Percentiles rank a stretch among this genome's conserved stretches.
Evolutionary conservation across 352 stramenopile genomes (phyloP).

Genomic region (Globisporangium cystogenes): DNA sequence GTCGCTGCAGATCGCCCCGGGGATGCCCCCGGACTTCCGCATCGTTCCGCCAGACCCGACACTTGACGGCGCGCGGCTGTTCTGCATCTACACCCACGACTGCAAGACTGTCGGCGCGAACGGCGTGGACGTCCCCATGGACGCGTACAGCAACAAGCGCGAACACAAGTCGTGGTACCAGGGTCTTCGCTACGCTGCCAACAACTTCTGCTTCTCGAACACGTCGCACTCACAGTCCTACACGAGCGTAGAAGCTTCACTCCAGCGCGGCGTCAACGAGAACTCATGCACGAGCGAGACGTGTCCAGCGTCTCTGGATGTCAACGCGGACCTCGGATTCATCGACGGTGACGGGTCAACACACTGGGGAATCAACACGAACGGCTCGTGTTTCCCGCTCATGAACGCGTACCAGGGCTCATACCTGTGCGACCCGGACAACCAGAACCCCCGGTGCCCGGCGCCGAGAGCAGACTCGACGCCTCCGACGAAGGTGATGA

Average conservation of each 20-base stretch:
- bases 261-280: slow-evolving; percentile 34
- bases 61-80: no score
- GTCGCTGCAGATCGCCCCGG: slow-evolving; percentile 85
- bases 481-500: slow-evolving; percentile 18
- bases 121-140: slow-evolving; percentile 30
- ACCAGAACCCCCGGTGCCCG: slow-evolving; percentile 26
- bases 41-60: slow-evolving; percentile 15
- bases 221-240: slow-evolving; percentile 24
- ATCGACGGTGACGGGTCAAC: slow-evolving; percentile 25
- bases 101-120: slow-evolving; percentile 43
- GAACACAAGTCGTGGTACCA: slow-evolving; percentile 79
- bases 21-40: slow-evolving; percentile 52
- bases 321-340: slow-evolving; percentile 33
- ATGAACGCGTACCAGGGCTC: slow-evolving; percentile 59
- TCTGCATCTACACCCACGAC: no score
- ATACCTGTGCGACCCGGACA: slow-evolving; percentile 50
- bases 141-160: no score
- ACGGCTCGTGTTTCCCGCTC: slow-evolving; percentile 54
- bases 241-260: slow-evolving; percentile 27
- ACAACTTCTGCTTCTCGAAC: slow-evolving; percentile 42
- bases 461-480: no score
- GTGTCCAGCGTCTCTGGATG: slow-evolving; percentile 47
- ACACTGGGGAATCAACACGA: slow-evolving; percentile 55
- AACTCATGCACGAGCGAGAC: slow-evolving; percentile 34
- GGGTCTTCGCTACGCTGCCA: slow-evolving; percentile 44